Evolutionary conservation across 1,139 yeast species (phyloP).

Genomic region (Blastobotrys persicus): DNA sequence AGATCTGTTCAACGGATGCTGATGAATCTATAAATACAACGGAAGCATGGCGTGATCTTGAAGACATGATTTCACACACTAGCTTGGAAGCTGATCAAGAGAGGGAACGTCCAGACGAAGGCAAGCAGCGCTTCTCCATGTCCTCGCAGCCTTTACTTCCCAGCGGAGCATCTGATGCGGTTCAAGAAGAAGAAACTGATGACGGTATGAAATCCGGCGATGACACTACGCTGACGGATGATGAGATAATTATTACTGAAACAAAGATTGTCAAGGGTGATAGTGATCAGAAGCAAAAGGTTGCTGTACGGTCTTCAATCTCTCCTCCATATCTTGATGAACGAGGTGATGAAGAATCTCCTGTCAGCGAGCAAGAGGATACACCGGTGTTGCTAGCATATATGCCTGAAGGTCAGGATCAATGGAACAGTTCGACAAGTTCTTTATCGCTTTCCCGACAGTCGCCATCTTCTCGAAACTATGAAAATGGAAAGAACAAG

Average conservation of each 20-base stretch:
- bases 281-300: slow-evolving; percentile 10
- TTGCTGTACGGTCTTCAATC: slow-evolving; percentile 9
- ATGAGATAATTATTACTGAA: slow-evolving; percentile 12
- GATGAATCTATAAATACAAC: background rate
- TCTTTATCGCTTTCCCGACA: slow-evolving; percentile 9
- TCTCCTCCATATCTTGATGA: slow-evolving; percentile 23
- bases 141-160: background rate
- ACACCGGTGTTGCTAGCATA: slow-evolving; percentile 18
- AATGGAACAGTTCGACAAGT: slow-evolving; percentile 15
- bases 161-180: background rate
- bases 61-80: background rate
- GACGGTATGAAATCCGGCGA: background rate
- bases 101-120: background rate
- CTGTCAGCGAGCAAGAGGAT: slow-evolving; percentile 24
- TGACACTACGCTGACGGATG: slow-evolving; percentile 12
- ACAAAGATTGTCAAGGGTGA: slow-evolving; percentile 1
- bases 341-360: slow-evolving; percentile 24
- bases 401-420: slow-evolving; percentile 9
- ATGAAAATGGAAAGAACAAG: background rate
- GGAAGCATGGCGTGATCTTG: background rate
- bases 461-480: background rate
- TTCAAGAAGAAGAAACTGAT: background rate
- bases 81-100: background rate
- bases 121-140: slow-evolving; percentile 2
- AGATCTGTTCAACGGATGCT: background rate